Base-by-base conservation (phyloP, 805 yeast genomes). In the Myxozyma melibiosi region DNA sequence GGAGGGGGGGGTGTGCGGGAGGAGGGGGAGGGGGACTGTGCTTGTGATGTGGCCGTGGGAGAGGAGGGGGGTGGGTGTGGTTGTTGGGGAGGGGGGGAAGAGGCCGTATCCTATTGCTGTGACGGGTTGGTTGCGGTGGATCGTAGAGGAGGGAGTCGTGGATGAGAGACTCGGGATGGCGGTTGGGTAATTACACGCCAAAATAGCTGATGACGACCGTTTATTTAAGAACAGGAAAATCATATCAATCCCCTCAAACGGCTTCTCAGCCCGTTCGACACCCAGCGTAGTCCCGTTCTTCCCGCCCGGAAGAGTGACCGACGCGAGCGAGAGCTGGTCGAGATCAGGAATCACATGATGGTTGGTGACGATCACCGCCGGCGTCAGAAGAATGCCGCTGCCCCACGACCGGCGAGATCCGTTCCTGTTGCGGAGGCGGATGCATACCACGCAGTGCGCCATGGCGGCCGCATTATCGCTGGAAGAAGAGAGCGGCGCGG, bases 311-410 rank as follows among this genome's bases (percentile, higher is more conserved):
- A 25, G 5, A 24, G 4, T 8, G 5, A 39, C 38, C 9, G 46
- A 7, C 4, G 20, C 33, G n/a, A 20, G 22, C 18, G 27, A 16
- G 13, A 27, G 9, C 8, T 37, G 39, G 1, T 27, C 18, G 25
- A 28, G 39, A 2, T n/a, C 24, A 16, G 51, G 49, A 8, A 53
- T 27, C 34, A 57, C 57, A 22, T 52, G 61, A 4, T 39, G 44
- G 34, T 57, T 57, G 16, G 57, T 52, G 31, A 44, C 54, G n/a
- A 57, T 50, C 16, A 44, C 18, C 14, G 11, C 14, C 11, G 24
- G 34, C n/a, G 49, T 14, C 4, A 52, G 14, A 27, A 53, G 20
- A 31, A 48, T 44, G 18, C 61, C 61, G 24, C 54, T 57, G 27
- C 57, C 61, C 53, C 57, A 53, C 11, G 55, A 40, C 25, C 40